A percentile compares a stretch with the other conserved stretches of the same genome.
phyloP scores from a whole-genome alignment of 73 alveolate species.

The Paraurostyla sp. region DNA sequence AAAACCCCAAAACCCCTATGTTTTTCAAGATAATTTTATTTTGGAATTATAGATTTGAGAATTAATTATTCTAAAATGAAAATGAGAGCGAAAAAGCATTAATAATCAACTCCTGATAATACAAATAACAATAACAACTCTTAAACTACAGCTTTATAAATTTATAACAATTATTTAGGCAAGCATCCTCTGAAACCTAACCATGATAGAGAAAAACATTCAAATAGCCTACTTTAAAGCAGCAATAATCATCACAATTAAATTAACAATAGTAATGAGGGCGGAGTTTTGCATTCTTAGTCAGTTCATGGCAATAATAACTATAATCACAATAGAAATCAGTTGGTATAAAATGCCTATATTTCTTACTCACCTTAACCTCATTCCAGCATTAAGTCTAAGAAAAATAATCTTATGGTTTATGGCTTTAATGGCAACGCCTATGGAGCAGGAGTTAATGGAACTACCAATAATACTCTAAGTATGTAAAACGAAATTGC shows the following conservation, averaged over 20 bases:
- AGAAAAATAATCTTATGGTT: conserved; percentile 40
- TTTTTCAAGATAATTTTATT: not conserved
- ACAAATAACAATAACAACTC: not conserved
- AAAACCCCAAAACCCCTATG: conserved; percentile 11
- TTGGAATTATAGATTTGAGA: not conserved
- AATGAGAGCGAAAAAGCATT: conserved; percentile 20
- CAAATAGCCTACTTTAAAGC: not conserved
- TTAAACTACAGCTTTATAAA: not conserved
- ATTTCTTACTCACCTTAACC: conserved; percentile 43
- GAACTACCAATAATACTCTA: not conserved
- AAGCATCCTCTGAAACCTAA: not conserved
- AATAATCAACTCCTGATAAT: not conserved
- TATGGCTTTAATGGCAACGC: conserved; percentile 17
- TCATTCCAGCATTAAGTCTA: not conserved
- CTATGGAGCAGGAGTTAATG: not conserved
- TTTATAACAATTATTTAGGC: not conserved
- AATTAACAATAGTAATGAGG: too few relatives aligned
- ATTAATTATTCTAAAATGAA: too few relatives aligned
- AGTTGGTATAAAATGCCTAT: not conserved
- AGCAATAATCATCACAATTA: too few relatives aligned
- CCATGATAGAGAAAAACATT: not conserved
- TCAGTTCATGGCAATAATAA: not conserved
- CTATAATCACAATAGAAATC: not conserved
- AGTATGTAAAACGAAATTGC: too few relatives aligned
- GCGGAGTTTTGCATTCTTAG: too few relatives aligned